phyloP scores from a whole-genome alignment of 768 basidiomycete species.

The Leccinum olivaceopallidum region DNA sequence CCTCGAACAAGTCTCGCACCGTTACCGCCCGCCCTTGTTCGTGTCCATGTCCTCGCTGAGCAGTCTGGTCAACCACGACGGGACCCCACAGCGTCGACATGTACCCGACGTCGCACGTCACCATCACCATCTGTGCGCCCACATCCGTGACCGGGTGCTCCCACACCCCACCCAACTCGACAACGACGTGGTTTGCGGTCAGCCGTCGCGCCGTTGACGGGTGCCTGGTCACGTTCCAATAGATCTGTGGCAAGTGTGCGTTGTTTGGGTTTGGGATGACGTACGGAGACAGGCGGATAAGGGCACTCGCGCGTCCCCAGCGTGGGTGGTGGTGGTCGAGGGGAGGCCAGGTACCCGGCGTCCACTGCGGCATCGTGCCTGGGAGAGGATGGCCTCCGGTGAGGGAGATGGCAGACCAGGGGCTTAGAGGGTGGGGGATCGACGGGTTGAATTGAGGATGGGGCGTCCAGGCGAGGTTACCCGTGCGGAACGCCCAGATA shows the following conservation, averaged over 20 bases:
- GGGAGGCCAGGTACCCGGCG: constrained; percentile 30
- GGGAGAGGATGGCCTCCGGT: constrained; percentile 25
- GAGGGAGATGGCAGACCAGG: constrained; percentile 18
- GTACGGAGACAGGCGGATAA: constrained; percentile 28
- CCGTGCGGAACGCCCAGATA: constrained; percentile 25
- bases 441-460: constrained; percentile 18
- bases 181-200: constrained; percentile 28
- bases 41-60: not conserved
- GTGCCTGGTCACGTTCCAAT: constrained; percentile 39
- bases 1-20: constrained; percentile 47
- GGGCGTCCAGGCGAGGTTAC: constrained; percentile 28
- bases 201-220: constrained; percentile 34
- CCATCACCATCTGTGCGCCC: constrained; percentile 18
- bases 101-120: constrained; percentile 25
- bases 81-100: constrained; percentile 47
- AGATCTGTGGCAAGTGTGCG: constrained; percentile 28
- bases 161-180: constrained; percentile 21
- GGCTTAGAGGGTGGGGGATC: constrained; percentile 9
- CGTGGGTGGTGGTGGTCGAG: constrained; percentile 12
- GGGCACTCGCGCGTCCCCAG: not conserved
- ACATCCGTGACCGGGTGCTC: constrained; percentile 25
- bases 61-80: constrained; percentile 40
- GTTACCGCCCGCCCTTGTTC: constrained; percentile 32
- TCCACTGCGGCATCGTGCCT: constrained; percentile 28
- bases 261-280: constrained; percentile 36